A percentile compares a stretch with the other conserved stretches of the same genome.
Evolutionary conservation across 768 basidiomycete species (phyloP).

Genomic region (Clavulina sp.): DNA sequence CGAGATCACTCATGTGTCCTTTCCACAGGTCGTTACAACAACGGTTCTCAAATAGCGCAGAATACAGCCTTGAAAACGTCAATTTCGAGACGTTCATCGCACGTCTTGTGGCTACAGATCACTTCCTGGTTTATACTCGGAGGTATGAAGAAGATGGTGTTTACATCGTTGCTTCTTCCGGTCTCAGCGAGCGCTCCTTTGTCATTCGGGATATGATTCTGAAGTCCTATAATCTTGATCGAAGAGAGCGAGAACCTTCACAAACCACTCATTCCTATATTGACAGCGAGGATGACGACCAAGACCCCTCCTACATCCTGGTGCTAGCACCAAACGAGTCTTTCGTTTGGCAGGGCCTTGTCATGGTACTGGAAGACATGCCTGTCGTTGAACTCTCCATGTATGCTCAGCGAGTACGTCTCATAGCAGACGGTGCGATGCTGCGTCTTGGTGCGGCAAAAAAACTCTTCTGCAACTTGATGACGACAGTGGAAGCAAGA

Average conservation of each 20-base stretch:
- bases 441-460: slow-evolving; percentile 60
- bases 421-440: slow-evolving; percentile 81
- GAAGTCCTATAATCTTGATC: slow-evolving; percentile 69
- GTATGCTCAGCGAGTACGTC: slow-evolving; percentile 74
- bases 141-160: slow-evolving; percentile 75
- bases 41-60: slow-evolving; percentile 84
- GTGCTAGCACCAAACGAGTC: slow-evolving; percentile 67
- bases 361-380: slow-evolving; percentile 52
- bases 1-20: slow-evolving; percentile 1
- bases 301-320: slow-evolving; percentile 46
- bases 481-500: slow-evolving; percentile 32
- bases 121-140: slow-evolving; percentile 87
- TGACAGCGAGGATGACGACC: slow-evolving; percentile 13
- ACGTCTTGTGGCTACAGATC: slow-evolving; percentile 63
- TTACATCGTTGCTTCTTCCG: slow-evolving; percentile 71
- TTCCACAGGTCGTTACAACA: slow-evolving; percentile 46
- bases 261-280: slow-evolving; percentile 29
- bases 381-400: slow-evolving; percentile 65
- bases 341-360: slow-evolving; percentile 85
- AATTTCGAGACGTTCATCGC: slow-evolving; percentile 66
- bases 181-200: slow-evolving; percentile 58
- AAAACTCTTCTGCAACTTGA: slow-evolving; percentile 35
- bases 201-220: slow-evolving; percentile 62
- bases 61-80: slow-evolving; percentile 63
- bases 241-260: too few relatives aligned